phyloP scores from a whole-genome alignment of 352 stramenopile genomes.

The Globisporangium sylvaticum region DNA sequence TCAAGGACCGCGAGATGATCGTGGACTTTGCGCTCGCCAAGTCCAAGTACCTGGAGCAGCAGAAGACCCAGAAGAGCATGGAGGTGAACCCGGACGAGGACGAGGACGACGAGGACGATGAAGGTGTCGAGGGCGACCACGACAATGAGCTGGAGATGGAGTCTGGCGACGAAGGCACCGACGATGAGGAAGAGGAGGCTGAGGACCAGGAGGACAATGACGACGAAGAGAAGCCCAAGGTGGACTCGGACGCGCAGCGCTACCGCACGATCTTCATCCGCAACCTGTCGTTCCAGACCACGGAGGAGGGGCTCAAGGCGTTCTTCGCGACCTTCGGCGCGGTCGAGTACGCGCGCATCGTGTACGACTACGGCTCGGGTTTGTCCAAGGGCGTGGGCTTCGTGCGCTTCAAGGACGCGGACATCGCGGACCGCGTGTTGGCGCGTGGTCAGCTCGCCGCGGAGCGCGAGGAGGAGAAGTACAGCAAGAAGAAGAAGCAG shows the following conservation, averaged over 20 bases:
- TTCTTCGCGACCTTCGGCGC: conserved; percentile 73
- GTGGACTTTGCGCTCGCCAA: conserved; percentile 84
- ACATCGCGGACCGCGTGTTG: conserved; percentile 53
- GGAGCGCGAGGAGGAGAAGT: conserved; percentile 37
- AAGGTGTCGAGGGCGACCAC: conserved; percentile 29
- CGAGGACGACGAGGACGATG: conserved; percentile 36
- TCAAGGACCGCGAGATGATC: conserved; percentile 83
- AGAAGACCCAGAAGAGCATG: conserved; percentile 38
- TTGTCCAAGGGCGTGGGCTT: conserved; percentile 85
- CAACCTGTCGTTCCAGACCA: conserved; percentile 84
- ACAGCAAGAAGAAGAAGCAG: conserved; percentile 56
- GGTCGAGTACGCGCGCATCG: conserved; percentile 78
- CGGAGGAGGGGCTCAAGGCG: conserved; percentile 58
- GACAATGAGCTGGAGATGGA: conserved; percentile 48
- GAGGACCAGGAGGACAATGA: conserved; percentile 32
- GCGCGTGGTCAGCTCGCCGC: conserved; percentile 40
- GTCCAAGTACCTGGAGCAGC: conserved; percentile 71
- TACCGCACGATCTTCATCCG: conserved; percentile 83
- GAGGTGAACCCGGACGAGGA: conserved; percentile 24
- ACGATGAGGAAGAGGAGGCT: conserved; percentile 21
- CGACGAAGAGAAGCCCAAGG: conserved; percentile 25
- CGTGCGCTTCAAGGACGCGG: conserved; percentile 64
- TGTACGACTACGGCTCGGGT: conserved; percentile 74
- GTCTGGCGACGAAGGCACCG: conserved; percentile 37
- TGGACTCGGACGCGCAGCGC: conserved; percentile 73